Base-by-base conservation (phyloP, 2,329 filamentous ascomycete genomes). In the Aspergillus quadricinctus region DNA sequence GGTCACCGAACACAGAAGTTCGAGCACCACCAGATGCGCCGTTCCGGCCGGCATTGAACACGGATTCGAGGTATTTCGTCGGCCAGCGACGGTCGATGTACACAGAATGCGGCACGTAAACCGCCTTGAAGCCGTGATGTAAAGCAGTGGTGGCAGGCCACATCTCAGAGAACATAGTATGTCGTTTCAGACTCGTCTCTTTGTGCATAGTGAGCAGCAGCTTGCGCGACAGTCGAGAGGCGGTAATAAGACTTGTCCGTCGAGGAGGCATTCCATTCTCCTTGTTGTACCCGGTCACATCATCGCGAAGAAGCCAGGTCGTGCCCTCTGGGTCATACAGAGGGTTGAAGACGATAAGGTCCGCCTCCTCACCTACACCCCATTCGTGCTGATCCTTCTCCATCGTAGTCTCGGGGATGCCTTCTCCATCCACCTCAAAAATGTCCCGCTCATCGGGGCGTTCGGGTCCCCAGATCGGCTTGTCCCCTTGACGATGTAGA, bases 151-250 rank as follows among this genome's bases (percentile, higher is more conserved):
- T 94, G 1, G 88, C 88, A 0, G 92, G 90, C 91, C 91, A 97
- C 92, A 97, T 97, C 74, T 97, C 93, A 0, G 92, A 90, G 71
- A 96, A 96, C 78, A 94, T 95, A 61, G 90, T 89, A 73, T 95
- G 89, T 65, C 92, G 92, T 69, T 88, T 87, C 66, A 90, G 83
- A 29, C 87, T 85, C 3, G 92, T 96, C 77, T 96, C 92, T 54
- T 86, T 83, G 78, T 97, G 93, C 93, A 97, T 97, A 19, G 88
- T 88, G 59, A 86, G 79, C 14, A 97, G 81, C 49, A 97, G 84
- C 49, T 85, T 85, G 50, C 87, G 86, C 11, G 89, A 94, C 76
- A 97, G 88, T 53, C 93, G 86, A 0, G 88, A 88, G 0, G 92
- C 88, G 0, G 92, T 93, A 71, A 96, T 93, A 75, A 97, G 96